phyloP scores from a whole-genome alignment of 345 rosid species.

The Brassica napus region DNA sequence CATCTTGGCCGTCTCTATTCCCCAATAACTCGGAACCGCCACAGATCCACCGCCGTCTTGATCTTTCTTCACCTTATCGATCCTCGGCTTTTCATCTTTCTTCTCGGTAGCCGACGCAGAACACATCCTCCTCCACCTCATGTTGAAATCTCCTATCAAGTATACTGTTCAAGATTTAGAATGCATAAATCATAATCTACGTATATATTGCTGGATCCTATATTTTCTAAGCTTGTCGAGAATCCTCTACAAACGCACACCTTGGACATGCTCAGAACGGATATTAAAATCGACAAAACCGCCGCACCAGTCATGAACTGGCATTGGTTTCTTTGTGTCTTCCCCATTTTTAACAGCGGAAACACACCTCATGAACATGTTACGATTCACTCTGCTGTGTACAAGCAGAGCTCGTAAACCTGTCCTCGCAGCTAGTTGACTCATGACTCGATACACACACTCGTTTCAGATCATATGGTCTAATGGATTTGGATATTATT shows the following conservation, averaged over 20 bases:
- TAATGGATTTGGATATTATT: background rate
- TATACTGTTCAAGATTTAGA: background rate
- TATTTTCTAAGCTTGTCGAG: background rate
- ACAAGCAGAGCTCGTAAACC: slow-evolving; percentile 38
- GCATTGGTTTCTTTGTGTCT: background rate
- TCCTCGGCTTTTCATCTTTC: slow-evolving; percentile 20
- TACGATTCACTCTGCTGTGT: slow-evolving; percentile 10
- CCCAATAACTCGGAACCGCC: slow-evolving; percentile 68
- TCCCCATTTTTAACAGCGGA: background rate
- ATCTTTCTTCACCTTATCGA: slow-evolving; percentile 28
- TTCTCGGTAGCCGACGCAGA: slow-evolving; percentile 27
- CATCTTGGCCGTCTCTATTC: slow-evolving; percentile 60
- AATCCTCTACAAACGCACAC: background rate
- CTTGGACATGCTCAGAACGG: background rate
- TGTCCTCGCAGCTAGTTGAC: slow-evolving; percentile 31
- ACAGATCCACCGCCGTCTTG: slow-evolving; percentile 31
- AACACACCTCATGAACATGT: background rate
- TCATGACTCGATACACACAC: slow-evolving; percentile 34
- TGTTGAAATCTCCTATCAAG: background rate
- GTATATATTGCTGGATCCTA: too few species aligned
- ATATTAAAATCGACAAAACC: slow-evolving; percentile 9
- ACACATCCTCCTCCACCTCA: slow-evolving; percentile 38
- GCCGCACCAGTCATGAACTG: background rate
- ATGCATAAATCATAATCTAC: background rate
- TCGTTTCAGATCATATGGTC: background rate